Evolutionary conservation across 257 asterid genomes (phyloP).

Genomic region (Haberlea rhodopensis): DNA sequence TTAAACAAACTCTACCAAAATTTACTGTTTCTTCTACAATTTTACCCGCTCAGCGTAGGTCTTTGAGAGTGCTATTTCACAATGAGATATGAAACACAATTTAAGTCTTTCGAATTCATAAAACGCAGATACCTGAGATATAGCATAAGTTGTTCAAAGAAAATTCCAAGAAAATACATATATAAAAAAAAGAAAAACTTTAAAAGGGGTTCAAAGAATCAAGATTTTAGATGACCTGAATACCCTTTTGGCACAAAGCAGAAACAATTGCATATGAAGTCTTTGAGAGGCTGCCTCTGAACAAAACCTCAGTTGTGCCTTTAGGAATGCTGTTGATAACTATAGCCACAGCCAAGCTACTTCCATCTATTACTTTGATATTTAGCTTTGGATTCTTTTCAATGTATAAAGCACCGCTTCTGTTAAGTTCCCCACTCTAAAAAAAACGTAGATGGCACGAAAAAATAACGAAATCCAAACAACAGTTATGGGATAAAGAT

Average conservation of each 20-base stretch:
- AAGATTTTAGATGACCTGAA: conserved; percentile 40
- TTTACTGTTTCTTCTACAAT: background rate
- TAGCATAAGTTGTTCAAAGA: background rate
- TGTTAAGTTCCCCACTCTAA: conserved; percentile 61
- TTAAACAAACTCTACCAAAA: background rate
- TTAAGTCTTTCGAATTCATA: conserved; percentile 44
- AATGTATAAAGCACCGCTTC: conserved; percentile 46
- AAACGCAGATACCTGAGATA: conserved; percentile 41
- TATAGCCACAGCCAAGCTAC: conserved; percentile 65
- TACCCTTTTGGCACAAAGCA: conserved; percentile 51
- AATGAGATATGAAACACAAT: conserved; percentile 26
- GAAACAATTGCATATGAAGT: conserved; percentile 50
- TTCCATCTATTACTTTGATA: conserved; percentile 68
- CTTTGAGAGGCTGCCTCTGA: conserved; percentile 60
- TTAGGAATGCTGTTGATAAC: conserved; percentile 70
- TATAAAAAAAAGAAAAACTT: background rate
- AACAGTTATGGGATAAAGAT: background rate
- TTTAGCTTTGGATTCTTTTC: conserved; percentile 48
- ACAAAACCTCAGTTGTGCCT: conserved; percentile 50
- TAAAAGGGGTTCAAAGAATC: background rate
- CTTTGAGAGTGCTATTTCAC: conserved; percentile 31
- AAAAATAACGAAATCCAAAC: background rate
- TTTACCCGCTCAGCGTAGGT: conserved; percentile 39
- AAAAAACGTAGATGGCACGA: background rate
- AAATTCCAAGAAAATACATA: background rate